Conservation (phyloP, 2,329 filamentous ascomycete genomes). For the Fusarium miscanthi region DNA sequence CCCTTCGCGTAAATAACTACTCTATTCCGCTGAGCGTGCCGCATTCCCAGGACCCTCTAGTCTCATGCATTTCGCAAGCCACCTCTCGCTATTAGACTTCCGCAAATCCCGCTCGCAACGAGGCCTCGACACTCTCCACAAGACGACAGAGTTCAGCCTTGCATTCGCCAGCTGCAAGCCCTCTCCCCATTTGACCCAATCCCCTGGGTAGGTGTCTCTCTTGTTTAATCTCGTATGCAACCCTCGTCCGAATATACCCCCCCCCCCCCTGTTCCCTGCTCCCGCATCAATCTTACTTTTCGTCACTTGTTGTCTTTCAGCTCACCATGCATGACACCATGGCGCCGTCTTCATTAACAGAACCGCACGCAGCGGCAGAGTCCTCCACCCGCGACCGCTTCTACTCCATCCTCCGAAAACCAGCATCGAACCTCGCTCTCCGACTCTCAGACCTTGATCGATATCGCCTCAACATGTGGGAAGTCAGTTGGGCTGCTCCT, state of each 20-base stretch:
- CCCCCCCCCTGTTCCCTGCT: background rate
- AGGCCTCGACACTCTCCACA: conserved; percentile 11
- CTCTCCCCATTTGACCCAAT: background rate
- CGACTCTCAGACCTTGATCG: conserved; percentile 16
- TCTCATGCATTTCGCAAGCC: background rate
- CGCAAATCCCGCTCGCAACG: background rate
- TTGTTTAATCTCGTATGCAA: background rate
- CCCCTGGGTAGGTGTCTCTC: background rate
- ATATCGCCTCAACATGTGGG: conserved; percentile 34
- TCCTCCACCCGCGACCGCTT: conserved; percentile 6
- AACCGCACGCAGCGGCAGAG: background rate
- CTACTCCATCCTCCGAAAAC: conserved; percentile 19
- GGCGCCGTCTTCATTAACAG: conserved; percentile 5
- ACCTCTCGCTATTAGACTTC: background rate
- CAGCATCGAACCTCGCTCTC: conserved; percentile 9
- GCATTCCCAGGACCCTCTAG: background rate
- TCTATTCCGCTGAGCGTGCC: background rate
- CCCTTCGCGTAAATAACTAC: background rate
- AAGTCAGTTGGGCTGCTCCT: conserved; percentile 31
- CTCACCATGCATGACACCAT: background rate
- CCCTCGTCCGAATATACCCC: background rate
- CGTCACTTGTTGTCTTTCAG: background rate
- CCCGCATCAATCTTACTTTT: background rate
- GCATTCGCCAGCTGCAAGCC: conserved; percentile 24
- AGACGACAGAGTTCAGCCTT: conserved; percentile 31